A percentile compares a stretch with the other conserved stretches of the same genome.
phyloP scores from a whole-genome alignment of 495 filamentous ascomycete genomes.

The Aspergillus funiculosus region DNA sequence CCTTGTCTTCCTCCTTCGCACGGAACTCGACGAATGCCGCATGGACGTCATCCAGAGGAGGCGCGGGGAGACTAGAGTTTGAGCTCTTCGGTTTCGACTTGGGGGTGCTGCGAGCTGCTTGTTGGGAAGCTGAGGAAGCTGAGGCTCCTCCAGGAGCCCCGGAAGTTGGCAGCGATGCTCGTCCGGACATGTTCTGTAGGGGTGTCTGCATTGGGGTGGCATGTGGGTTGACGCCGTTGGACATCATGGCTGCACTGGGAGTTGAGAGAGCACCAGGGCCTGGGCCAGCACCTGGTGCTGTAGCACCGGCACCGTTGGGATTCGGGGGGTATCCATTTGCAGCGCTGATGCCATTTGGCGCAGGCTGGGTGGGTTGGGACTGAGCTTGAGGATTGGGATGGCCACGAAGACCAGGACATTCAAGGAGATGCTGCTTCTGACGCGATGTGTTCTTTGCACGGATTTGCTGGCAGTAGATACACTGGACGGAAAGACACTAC shows the following conservation, averaged over 20 bases:
- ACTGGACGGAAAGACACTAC: constrained; percentile 55
- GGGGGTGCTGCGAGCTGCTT: constrained; percentile 35
- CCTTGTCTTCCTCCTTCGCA: constrained; percentile 55
- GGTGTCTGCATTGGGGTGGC: constrained; percentile 42
- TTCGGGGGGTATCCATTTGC: constrained; percentile 44
- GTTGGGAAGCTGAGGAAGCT: constrained; percentile 26
- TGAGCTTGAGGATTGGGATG: constrained; percentile 40
- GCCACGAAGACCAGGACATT: constrained; percentile 48
- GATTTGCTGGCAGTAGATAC: constrained; percentile 54
- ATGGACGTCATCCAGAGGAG: constrained; percentile 49
- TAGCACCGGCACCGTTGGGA: constrained; percentile 37
- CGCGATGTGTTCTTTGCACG: constrained; percentile 54
- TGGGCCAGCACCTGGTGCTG: constrained; percentile 32
- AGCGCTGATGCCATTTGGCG: constrained; percentile 41
- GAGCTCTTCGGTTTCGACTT: constrained; percentile 40
- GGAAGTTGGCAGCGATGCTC: constrained; percentile 37
- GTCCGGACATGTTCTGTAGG: constrained; percentile 35
- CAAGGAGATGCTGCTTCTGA: constrained; percentile 52
- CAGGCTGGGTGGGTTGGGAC: constrained; percentile 33
- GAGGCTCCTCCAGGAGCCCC: constrained; percentile 29
- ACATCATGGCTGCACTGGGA: constrained; percentile 39
- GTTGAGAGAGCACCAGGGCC: constrained; percentile 31
- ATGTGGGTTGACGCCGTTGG: constrained; percentile 44
- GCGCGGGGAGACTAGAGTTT: constrained; percentile 38
- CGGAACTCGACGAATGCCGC: constrained; percentile 53